A percentile compares a stretch with the other conserved stretches of the same genome.
Evolutionary conservation across 2,329 filamentous ascomycete species (phyloP).

Genomic region (Aschersonia sp.): DNA sequence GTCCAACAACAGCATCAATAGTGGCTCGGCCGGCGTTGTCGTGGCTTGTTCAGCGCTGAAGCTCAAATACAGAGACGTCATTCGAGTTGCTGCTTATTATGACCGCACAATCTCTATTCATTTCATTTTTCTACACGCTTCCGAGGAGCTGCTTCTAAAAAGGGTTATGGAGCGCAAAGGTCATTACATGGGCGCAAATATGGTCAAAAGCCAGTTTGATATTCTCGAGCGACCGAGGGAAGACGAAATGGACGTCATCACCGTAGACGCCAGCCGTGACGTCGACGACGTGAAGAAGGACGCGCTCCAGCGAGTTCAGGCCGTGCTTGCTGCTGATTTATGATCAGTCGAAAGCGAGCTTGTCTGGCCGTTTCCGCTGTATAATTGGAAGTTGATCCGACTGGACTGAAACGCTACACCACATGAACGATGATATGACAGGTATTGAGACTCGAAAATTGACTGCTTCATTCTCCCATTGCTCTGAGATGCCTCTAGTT

Average conservation of each 20-base stretch:
- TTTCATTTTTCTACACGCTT: slow-evolving; percentile 80
- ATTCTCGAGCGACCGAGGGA: slow-evolving; percentile 68
- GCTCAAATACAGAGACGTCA: slow-evolving; percentile 90
- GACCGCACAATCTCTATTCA: slow-evolving; percentile 63
- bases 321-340: slow-evolving; percentile 25
- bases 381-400: too few species aligned
- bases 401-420: too few species aligned
- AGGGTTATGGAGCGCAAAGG: slow-evolving; percentile 62
- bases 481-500: too few species aligned
- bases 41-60: slow-evolving; percentile 94
- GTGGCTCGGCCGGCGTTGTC: slow-evolving; percentile 61
- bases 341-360: slow-evolving; percentile 1
- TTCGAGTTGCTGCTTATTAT: slow-evolving; percentile 67
- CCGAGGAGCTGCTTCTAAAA: slow-evolving; percentile 59
- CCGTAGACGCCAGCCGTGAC: slow-evolving; percentile 50
- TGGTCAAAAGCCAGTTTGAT: slow-evolving; percentile 88
- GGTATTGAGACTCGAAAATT: too few species aligned
- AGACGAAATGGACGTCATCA: slow-evolving; percentile 59
- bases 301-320: slow-evolving; percentile 41
- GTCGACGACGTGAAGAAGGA: slow-evolving; percentile 45
- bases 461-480: too few species aligned
- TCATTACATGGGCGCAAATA: slow-evolving; percentile 91
- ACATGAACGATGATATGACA: too few species aligned
- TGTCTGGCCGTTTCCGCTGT: too few species aligned
- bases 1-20: slow-evolving; percentile 39